Evolutionary conservation across 2,329 filamentous ascomycete species (phyloP), one percentile per base, ranked within the genome.

Genomic region (Colletotrichum cereale): DNA sequence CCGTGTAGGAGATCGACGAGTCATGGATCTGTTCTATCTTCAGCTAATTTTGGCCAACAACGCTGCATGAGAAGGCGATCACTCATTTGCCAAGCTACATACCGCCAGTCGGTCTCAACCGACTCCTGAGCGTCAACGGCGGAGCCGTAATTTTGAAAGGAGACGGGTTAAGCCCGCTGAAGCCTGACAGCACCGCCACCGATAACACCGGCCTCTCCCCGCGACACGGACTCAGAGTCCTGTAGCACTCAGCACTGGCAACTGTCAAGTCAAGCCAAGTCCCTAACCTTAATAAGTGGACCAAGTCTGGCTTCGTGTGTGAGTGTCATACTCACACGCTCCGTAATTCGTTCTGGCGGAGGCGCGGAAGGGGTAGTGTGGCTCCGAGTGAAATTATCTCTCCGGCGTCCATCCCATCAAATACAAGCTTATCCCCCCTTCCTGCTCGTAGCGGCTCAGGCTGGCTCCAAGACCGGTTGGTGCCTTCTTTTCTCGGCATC

Each of bases 211-310:
- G 55, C 62, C 47, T 47, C 31, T 55, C 47, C 44, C 38, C 29
- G 55, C 24, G 29, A 24, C 24, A 38, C 36, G 47, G 26, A 55
- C 29, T 31, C 8, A 24, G 21, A 21, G 14, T 42, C 42, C 60
- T 40, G 21, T 48, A 12, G n/a, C 56, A 18, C 40, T 42, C 36
- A 11, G 62, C 36, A 26, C 40, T 50, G n/a, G 18, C 11, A 62
- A 29, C 55, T 42, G 29, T 36, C 44, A 47, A 24, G 48, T 21
- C 36, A 67, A 50, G 26, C 40, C 67, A 34, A 61, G 21, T 18
- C 56, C n/a, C 29, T n/a, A 67, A 71, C 63, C 40, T 48, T 67
- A 44, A 53, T 55, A 24, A 24, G 56, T 67, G 67, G 40, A n/a
- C 31, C 42, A 24, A 16, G 31, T 24, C 63, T 5, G 38, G 38